Percentiles rank a stretch among this genome's conserved stretches.
phyloP scores from a whole-genome alignment of 2,329 filamentous ascomycete species.

The Metarhizium humberi region DNA sequence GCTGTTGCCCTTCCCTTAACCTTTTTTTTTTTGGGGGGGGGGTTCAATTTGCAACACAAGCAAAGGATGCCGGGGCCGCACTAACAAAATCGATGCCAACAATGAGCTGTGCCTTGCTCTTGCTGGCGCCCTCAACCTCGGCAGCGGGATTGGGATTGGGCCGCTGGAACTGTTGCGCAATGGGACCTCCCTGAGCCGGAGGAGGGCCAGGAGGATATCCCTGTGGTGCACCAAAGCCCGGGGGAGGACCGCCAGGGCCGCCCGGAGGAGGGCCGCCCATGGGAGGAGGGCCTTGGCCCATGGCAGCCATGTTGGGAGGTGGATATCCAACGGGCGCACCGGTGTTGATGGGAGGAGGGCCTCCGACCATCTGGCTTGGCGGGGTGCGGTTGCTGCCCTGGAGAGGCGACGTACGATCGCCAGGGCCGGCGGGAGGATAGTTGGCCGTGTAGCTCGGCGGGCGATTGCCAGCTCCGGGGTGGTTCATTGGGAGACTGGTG shows the following conservation, averaged over 20 bases:
- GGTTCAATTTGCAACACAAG: not conserved
- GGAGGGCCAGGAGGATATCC: slow-evolving; percentile 40
- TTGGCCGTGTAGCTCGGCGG: slow-evolving; percentile 56
- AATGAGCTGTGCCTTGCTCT: slow-evolving; percentile 93
- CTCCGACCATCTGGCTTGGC: slow-evolving; percentile 52
- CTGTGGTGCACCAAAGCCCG: slow-evolving; percentile 33
- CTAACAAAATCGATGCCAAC: slow-evolving; percentile 97
- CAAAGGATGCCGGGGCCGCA: not conserved
- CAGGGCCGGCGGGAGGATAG: slow-evolving; percentile 33
- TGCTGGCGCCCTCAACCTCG: slow-evolving; percentile 80
- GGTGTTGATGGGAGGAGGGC: slow-evolving; percentile 59
- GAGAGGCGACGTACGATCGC: slow-evolving; percentile 45
- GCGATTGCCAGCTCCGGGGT: slow-evolving; percentile 48
- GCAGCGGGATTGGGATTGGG: slow-evolving; percentile 36
- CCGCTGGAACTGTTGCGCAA: slow-evolving; percentile 32
- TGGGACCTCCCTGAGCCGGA: slow-evolving; percentile 24
- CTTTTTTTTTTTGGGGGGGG: too few relatives aligned
- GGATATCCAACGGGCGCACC: slow-evolving; percentile 52
- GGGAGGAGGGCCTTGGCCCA: slow-evolving; percentile 32
- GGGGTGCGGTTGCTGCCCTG: slow-evolving; percentile 44
- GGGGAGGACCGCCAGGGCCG: slow-evolving; percentile 33
- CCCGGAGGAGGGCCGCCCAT: slow-evolving; percentile 23
- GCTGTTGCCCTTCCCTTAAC: not conserved
- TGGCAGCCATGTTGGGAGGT: slow-evolving; percentile 36
- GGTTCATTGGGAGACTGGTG: slow-evolving; percentile 50